Evolutionary conservation across 2,329 filamentous ascomycete genomes (phyloP).

Genomic region (Diaporthe citriasiana): DNA sequence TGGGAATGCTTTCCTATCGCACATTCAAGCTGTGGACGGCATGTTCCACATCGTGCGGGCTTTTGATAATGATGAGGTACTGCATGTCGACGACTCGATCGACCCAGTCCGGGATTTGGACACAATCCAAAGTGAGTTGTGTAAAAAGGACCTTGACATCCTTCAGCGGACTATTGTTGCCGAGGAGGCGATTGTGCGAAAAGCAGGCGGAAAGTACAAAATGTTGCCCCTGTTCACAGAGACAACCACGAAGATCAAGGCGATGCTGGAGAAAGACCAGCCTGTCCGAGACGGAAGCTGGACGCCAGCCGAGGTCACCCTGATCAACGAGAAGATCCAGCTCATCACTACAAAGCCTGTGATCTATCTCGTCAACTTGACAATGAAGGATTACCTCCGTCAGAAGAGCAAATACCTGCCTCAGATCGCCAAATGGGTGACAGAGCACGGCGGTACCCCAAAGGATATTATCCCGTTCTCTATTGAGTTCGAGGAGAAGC

Average conservation of each 20-base stretch:
- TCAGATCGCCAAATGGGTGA: constrained; percentile 60
- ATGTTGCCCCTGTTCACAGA: constrained; percentile 61
- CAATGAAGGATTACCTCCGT: constrained; percentile 62
- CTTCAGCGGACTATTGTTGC: constrained; percentile 55
- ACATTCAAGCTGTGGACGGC: constrained; percentile 62
- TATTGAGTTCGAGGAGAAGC: constrained; percentile 61
- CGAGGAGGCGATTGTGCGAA: constrained; percentile 57
- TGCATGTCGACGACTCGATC: constrained; percentile 62
- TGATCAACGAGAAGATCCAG: constrained; percentile 62
- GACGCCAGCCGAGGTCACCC: constrained; percentile 58
- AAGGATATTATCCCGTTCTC: constrained; percentile 60
- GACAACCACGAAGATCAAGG: constrained; percentile 58
- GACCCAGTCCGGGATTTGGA: constrained; percentile 59
- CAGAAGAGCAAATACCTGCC: constrained; percentile 63
- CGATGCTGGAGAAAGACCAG: constrained; percentile 56
- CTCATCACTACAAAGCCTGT: constrained; percentile 61
- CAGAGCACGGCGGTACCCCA: constrained; percentile 57
- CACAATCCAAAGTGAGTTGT: constrained; percentile 57
- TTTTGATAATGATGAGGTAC: constrained; percentile 60
- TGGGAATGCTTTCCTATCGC: constrained; percentile 60
- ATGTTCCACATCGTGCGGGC: constrained; percentile 62
- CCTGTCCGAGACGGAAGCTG: constrained; percentile 59
- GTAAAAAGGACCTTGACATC: constrained; percentile 60
- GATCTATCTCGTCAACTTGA: constrained; percentile 62
- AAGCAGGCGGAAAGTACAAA: constrained; percentile 61